Percentiles rank a stretch among this genome's conserved stretches.
Evolutionary conservation across 1,139 yeast species (phyloP).

Genomic region (Lodderomyces theae): DNA sequence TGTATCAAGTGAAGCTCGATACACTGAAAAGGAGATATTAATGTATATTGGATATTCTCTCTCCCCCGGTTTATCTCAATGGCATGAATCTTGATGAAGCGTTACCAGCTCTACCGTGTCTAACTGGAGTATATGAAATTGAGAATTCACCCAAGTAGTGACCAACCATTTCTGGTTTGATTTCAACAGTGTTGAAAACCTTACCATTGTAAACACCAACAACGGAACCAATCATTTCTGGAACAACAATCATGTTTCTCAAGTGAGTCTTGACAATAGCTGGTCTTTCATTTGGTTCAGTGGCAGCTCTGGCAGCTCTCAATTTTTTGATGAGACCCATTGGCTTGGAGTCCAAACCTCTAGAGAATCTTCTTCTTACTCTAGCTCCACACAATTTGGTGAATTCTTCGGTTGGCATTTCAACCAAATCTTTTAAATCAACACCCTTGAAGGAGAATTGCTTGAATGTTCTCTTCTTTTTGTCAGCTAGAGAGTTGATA

Average conservation of each 20-base stretch:
- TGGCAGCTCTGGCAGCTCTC: slow-evolving; percentile 94
- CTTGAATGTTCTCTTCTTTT: slow-evolving; percentile 92
- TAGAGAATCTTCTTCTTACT: slow-evolving; percentile 99
- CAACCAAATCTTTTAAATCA: slow-evolving; percentile 91
- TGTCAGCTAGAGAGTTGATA: slow-evolving; percentile 41
- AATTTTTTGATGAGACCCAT: slow-evolving; percentile 97
- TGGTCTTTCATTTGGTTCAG: slow-evolving; percentile 96
- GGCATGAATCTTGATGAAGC: slow-evolving; percentile 85
- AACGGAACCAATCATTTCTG: slow-evolving; percentile 99
- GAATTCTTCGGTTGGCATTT: slow-evolving; percentile 95
- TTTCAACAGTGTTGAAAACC: slow-evolving; percentile 98
- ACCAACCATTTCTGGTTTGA: slow-evolving; percentile 99
- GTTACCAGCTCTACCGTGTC: slow-evolving; percentile 99
- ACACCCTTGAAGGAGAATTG: slow-evolving; percentile 99
- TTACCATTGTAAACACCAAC: slow-evolving; percentile 99
- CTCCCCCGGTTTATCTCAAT: slow-evolving; percentile 32
- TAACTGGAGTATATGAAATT: slow-evolving; percentile 98
- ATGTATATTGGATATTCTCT: slow-evolving; percentile 9
- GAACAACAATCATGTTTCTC: slow-evolving; percentile 98
- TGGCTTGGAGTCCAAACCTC: slow-evolving; percentile 96
- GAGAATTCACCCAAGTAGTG: slow-evolving; percentile 99
- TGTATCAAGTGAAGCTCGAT: too few species aligned
- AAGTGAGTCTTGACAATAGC: slow-evolving; percentile 98
- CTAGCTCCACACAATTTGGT: slow-evolving; percentile 96
- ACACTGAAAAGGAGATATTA: too few species aligned